A percentile compares a stretch with the other conserved stretches of the same genome.
Conservation (phyloP, 306 rosid species). For the Mimosa bimucronata region DNA sequence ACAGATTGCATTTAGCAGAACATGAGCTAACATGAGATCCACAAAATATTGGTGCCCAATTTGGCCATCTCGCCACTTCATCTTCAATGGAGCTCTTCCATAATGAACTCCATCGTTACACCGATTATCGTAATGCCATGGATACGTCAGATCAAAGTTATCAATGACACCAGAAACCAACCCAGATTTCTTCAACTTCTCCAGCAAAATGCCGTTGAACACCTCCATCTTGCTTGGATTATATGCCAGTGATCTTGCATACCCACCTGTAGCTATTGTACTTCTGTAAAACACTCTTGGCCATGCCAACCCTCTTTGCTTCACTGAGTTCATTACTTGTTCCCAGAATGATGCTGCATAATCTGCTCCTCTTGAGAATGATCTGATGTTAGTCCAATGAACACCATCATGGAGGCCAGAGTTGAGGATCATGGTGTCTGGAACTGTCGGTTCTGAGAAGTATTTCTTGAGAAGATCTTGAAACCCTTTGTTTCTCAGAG, state of each 20-base stretch:
- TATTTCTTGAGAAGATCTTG: slow-evolving; percentile 58
- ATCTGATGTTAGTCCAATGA: slow-evolving; percentile 66
- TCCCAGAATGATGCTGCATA: slow-evolving; percentile 85
- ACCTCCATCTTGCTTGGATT: slow-evolving; percentile 96
- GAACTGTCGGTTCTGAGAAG: slow-evolving; percentile 73
- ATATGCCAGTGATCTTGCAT: slow-evolving; percentile 77
- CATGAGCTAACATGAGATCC: slow-evolving; percentile 91
- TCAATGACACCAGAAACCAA: slow-evolving; percentile 77
- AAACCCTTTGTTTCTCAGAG: slow-evolving; percentile 76
- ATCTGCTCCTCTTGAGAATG: slow-evolving; percentile 72
- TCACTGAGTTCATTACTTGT: slow-evolving; percentile 62
- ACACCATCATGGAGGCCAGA: slow-evolving; percentile 95
- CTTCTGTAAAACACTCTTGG: slow-evolving; percentile 78
- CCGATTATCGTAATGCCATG: slow-evolving; percentile 94
- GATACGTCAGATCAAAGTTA: slow-evolving; percentile 90
- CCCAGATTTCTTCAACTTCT: slow-evolving; percentile 68
- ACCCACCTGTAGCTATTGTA: slow-evolving; percentile 90
- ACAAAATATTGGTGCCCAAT: slow-evolving; percentile 95
- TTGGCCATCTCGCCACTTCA: slow-evolving; percentile 87
- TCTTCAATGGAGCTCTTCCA: slow-evolving; percentile 81
- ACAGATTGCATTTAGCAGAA: slow-evolving; percentile 78
- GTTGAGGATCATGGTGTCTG: slow-evolving; percentile 86
- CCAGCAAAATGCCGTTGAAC: slow-evolving; percentile 73
- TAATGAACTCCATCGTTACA: slow-evolving; percentile 98
- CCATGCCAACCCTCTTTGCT: slow-evolving; percentile 61